Base-by-base conservation (phyloP, 352 stramenopile species). In the Phytophthora pisi region DNA sequence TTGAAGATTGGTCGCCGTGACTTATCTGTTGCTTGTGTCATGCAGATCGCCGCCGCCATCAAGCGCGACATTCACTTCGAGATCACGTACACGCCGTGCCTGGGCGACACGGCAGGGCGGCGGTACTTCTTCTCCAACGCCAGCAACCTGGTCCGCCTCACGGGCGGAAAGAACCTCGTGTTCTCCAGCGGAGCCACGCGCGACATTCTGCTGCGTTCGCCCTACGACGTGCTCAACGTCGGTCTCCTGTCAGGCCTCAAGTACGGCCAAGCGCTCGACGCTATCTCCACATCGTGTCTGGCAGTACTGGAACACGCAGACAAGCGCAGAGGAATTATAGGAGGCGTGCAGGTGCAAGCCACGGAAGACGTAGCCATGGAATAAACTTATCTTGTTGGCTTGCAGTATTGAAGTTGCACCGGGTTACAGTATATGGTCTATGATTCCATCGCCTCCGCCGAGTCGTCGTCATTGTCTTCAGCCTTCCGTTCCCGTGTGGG, bases 111-210 rank as follows among this genome's bases (percentile, higher is more conserved):
- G 18, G 82, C 79, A 11, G 84, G 86, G 2, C 84, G 88, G 9
- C 75, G 88, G 38, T 95, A 96, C 71, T 95, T 96, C 66, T 95
- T 96, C 57, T 91, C 85, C 38, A 96, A 96, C 70, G 83, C 86
- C 10, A 89, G 79, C 53, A 91, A 90, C 57, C 54, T 96, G 24
- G 82, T 95, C 51, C 85, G 86, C 4, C 50, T 93, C 36, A 93
- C 86, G 2, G 75, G 82, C 8, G 88, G 86, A 15, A 74, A 79
- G 10, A 77, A 96, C 54, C 55, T 96, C 18, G 70, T 96, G 16
- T 75, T 96, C 26, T 86, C 86, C 8, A 96, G 88, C 36, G 77
- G 82, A 52, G 79, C 85, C 9, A 91, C 73, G 46, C 83, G 88
- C 18, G 84, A 94, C 51, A 81, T 96, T 28, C 70, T 95, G 38